These are phyloP conservation scores for Neolentinus lepideus DNA, from an alignment of 1,284 basidiomycete genomes.

Conservation along the genomic window DNA sequence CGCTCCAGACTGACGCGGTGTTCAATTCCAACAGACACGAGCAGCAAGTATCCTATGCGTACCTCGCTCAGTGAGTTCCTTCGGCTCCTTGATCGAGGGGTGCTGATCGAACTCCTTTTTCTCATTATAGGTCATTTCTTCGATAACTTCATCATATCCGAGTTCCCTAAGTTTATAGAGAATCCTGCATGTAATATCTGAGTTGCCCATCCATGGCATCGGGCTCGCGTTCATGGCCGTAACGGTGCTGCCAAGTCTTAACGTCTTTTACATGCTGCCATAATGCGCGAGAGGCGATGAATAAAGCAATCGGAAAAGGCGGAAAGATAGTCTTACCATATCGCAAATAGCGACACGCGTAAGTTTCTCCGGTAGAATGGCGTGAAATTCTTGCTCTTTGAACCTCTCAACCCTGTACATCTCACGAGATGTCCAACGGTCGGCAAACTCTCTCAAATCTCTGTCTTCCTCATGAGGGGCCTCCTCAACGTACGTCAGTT, in stretches of 20 bases:
- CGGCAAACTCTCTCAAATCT: too few relatives aligned
- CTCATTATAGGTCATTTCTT: not conserved
- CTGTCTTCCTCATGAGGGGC: too few relatives aligned
- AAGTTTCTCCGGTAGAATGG: too few relatives aligned
- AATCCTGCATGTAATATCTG: not conserved
- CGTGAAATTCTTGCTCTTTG: too few relatives aligned
- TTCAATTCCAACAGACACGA: not conserved
- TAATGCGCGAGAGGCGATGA: too few relatives aligned
- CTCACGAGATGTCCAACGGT: too few relatives aligned
- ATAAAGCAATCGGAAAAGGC: too few relatives aligned
- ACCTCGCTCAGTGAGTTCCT: not conserved
- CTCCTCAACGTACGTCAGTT: too few relatives aligned
- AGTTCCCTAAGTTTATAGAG: not conserved
- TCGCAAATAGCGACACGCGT: too few relatives aligned
- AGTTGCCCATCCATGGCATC: not conserved
- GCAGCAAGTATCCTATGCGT: not conserved
- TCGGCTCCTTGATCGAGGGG: not conserved
- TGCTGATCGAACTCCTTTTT: not conserved
- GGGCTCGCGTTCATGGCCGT: not conserved
- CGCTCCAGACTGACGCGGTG: not conserved
- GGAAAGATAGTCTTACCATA: too few relatives aligned
- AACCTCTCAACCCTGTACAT: too few relatives aligned
- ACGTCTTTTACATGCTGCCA: not conserved
- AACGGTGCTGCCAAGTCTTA: not conserved
- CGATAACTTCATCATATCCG: not conserved